These are phyloP conservation scores for Globisporangium cederbergense DNA, from an alignment of 352 stramenopile genomes.

Conservation along the genomic window DNA sequence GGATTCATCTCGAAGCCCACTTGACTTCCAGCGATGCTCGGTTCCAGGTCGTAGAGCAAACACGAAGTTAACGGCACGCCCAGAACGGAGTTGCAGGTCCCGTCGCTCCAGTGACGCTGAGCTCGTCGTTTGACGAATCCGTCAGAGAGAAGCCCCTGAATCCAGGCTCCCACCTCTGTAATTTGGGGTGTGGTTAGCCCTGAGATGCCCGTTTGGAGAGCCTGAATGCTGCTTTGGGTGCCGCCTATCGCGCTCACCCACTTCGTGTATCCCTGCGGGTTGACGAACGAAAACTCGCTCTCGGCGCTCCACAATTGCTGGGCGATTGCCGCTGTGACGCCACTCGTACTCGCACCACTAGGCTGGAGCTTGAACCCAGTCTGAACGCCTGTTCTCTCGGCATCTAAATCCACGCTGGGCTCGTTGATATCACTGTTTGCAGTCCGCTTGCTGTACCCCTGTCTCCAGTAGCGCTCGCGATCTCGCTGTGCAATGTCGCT, in stretches of 20 bases:
- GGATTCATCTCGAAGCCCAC: conserved; percentile 68
- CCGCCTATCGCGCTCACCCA: conserved; percentile 33
- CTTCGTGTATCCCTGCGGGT: conserved; percentile 41
- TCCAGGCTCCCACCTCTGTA: conserved; percentile 36
- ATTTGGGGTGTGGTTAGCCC: conserved; percentile 37
- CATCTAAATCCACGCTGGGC: conserved; percentile 56
- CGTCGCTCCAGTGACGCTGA: conserved; percentile 54
- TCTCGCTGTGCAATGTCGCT: conserved; percentile 46
- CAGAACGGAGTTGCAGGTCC: conserved; percentile 54
- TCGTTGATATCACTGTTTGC: conserved; percentile 40
- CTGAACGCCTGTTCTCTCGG: conserved; percentile 42
- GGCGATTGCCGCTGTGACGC: conserved; percentile 29
- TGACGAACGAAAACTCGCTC: conserved; percentile 38
- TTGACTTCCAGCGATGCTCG: conserved; percentile 39
- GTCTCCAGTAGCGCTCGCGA: conserved; percentile 59
- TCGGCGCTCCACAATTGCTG: conserved; percentile 45
- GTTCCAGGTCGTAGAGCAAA: conserved; percentile 61
- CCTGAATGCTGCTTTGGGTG: conserved; percentile 16
- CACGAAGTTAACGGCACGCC: conserved; percentile 30
- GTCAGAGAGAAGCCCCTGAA: conserved; percentile 33
- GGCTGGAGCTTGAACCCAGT: conserved; percentile 47
- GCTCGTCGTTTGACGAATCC: conserved; percentile 47
- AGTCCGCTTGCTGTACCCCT: conserved; percentile 40
- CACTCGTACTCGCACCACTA: conserved; percentile 23
- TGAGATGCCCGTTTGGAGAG: conserved; percentile 19